Evolutionary conservation across 495 filamentous ascomycete genomes (phyloP).

Genomic region (Aspergillus nidulans): DNA sequence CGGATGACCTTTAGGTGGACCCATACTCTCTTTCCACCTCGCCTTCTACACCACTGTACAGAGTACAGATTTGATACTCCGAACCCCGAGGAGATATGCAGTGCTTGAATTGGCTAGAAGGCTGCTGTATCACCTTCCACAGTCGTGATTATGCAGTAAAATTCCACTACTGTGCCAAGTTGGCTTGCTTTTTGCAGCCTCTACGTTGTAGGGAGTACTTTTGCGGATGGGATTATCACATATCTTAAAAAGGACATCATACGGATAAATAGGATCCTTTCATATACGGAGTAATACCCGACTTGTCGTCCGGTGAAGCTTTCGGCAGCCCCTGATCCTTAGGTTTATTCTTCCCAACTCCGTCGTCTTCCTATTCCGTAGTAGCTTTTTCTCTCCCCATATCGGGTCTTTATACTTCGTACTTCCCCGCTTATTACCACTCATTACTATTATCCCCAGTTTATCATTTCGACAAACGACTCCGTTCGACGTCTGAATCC

Average conservation of each 20-base stretch:
- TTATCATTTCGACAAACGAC: background rate
- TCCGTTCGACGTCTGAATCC: too few relatives aligned
- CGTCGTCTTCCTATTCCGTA: background rate
- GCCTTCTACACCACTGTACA: background rate
- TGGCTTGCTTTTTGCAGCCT: slow-evolving; percentile 8
- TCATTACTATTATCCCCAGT: background rate
- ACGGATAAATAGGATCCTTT: background rate
- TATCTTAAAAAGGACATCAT: background rate
- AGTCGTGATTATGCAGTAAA: too few relatives aligned
- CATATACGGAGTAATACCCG: background rate
- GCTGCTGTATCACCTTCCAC: background rate
- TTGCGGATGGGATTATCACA: background rate
- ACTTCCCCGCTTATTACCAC: background rate
- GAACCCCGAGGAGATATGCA: too few relatives aligned
- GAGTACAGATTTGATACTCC: too few relatives aligned
- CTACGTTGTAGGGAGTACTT: slow-evolving; percentile 1
- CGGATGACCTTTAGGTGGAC: slow-evolving; percentile 19
- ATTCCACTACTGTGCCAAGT: background rate
- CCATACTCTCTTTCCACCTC: background rate
- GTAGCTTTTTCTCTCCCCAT: too few relatives aligned
- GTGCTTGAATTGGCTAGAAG: too few relatives aligned
- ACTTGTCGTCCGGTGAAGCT: slow-evolving; percentile 9
- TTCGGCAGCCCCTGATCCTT: background rate
- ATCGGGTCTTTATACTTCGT: background rate
- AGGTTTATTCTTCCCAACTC: background rate